Evolutionary conservation across 306 rosid genomes (phyloP).

Genomic region (Sesbania bispinosa): DNA sequence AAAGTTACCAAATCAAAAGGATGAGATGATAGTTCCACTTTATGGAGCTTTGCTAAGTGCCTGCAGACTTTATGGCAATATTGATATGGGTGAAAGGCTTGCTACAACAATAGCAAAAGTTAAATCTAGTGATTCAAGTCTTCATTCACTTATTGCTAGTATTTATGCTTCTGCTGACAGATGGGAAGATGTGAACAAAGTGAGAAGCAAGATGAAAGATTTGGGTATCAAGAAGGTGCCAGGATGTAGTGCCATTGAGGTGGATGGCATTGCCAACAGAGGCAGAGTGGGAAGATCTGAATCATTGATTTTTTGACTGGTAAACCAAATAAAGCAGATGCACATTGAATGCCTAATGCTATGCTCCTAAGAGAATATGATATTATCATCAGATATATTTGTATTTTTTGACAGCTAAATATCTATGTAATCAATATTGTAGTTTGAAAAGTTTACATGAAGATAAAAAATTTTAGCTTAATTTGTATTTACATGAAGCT

Average conservation of each 20-base stretch:
- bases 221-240: slow-evolving; percentile 53
- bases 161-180: slow-evolving; percentile 65
- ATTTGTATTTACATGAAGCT: too few relatives aligned
- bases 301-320: too few relatives aligned
- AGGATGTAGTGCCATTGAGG: slow-evolving; percentile 64
- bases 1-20: slow-evolving; percentile 40
- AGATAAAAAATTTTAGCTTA: too few relatives aligned
- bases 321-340: too few relatives aligned
- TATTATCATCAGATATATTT: too few relatives aligned
- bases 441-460: too few relatives aligned
- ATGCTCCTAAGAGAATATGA: too few relatives aligned
- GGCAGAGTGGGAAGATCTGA: not conserved
- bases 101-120: slow-evolving; percentile 43
- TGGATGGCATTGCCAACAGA: slow-evolving; percentile 28
- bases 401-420: too few relatives aligned
- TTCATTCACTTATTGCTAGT: slow-evolving; percentile 62
- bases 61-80: slow-evolving; percentile 62
- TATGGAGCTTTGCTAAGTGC: slow-evolving; percentile 73
- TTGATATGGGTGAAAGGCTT: slow-evolving; percentile 66
- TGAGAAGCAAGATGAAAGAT: slow-evolving; percentile 65
- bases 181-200: slow-evolving; percentile 73
- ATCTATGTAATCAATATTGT: too few relatives aligned
- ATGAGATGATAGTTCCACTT: slow-evolving; percentile 45
- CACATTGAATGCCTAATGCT: too few relatives aligned
- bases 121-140: slow-evolving; percentile 52